Conservation (phyloP, 116 monocot genomes). For the Papilionanthe hybrid region DNA sequence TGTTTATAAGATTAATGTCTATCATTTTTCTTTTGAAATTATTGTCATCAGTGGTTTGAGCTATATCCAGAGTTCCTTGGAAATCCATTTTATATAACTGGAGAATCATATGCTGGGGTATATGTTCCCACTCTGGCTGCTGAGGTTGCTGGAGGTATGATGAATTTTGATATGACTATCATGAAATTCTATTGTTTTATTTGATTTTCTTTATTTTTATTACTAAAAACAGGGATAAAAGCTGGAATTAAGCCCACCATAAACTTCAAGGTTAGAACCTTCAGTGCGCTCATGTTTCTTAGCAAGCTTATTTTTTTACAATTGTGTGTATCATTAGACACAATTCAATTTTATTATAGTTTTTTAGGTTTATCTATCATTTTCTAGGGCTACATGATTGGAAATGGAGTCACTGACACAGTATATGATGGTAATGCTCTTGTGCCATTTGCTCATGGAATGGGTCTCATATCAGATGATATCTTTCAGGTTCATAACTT, state of each 20-base stretch:
- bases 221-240: constrained; percentile 50
- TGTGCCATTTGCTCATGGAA: constrained; percentile 90
- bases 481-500: constrained; percentile 45
- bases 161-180: neutral
- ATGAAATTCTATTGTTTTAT: neutral
- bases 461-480: constrained; percentile 79
- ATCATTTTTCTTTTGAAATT: neutral
- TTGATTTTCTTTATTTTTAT: neutral
- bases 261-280: constrained; percentile 70
- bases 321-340: neutral
- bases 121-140: constrained; percentile 66
- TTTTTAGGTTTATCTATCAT: neutral
- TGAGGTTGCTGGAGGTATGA: constrained; percentile 60
- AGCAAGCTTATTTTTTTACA: no score
- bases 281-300: neutral
- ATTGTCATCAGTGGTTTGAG: constrained; percentile 60
- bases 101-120: constrained; percentile 82
- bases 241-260: constrained; percentile 39
- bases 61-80: constrained; percentile 68
- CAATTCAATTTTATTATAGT: neutral
- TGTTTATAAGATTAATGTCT: neutral
- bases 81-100: constrained; percentile 73
- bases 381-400: constrained; percentile 72
- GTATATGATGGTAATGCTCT: constrained; percentile 72
- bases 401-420: constrained; percentile 64